Evolutionary conservation across 129 eudicot species (phyloP), one percentile per base, ranked within the genome.

Genomic region (Helianthus tuberosus): DNA sequence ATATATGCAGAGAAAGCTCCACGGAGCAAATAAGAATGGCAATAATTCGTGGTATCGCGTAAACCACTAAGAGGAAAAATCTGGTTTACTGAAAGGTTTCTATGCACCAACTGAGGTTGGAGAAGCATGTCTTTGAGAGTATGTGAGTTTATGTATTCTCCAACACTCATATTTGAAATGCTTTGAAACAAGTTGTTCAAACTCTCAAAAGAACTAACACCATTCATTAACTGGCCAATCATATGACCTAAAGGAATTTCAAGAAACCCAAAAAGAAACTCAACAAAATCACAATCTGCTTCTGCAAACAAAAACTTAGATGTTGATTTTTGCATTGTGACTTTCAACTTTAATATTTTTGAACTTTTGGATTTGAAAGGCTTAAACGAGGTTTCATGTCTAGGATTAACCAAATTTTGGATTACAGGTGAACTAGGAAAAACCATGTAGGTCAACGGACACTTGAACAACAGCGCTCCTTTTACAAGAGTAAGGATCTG

Each of bases 191-290:
- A 68, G 74, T 74, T 84, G 50, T 44, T 60, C 13, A 80, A 11
- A 54, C 72, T 35, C 3, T 49, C 6, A 0, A 57, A 5, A 8
- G 25, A 2, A 57, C 25, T 35, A 10, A 29, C 5, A 3, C 80
- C 74, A 11, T 43, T 77, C 57, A 65, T 25, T 60, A 72, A 72
- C 36, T 77, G 77, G n/a, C 66, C 72, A 8, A 72, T 12, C 32
- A 82, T 29, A 4, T 46, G 48, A 47, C 76, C 85, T 36, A 86
- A 35, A 11, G 87, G 81, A 17, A 82, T 64, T 1, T 75, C 64
- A 8, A 82, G 65, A 25, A 82, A 50, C 10, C 77, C 72, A 7
- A 85, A 85, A 5, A 82, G 60, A 36, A 79, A 79, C n/a, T 85
- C 84, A 1, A 55, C 71, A 38, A 85, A 77, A 60, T 81, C 81